Evolutionary conservation across 148 eudicot species (phyloP).

Genomic region (Silene latifolia): DNA sequence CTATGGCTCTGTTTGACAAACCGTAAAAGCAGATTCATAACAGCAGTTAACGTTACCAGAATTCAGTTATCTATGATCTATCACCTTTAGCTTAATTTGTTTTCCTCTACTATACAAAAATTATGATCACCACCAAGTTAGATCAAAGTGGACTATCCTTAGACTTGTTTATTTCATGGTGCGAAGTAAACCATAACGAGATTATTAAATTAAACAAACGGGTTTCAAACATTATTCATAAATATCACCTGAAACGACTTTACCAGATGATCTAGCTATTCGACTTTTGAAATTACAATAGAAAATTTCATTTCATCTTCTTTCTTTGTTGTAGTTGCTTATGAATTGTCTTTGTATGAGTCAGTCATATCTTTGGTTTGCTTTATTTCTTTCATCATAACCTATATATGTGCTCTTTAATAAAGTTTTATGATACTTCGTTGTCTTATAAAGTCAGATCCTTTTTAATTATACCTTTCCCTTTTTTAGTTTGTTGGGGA

Average conservation of each 20-base stretch:
- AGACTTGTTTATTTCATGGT: background rate
- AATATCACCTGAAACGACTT: background rate
- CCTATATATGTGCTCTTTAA: conserved; percentile 17
- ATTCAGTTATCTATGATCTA: too few species aligned
- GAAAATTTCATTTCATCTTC: background rate
- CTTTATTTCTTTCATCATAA: conserved; percentile 4
- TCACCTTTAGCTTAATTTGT: too few species aligned
- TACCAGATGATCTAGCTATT: background rate
- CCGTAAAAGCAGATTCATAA: too few species aligned
- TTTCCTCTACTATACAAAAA: background rate
- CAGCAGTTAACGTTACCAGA: too few species aligned
- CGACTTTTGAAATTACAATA: background rate
- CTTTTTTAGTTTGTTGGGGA: conserved; percentile 10
- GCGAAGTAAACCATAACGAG: background rate
- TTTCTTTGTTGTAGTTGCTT: background rate
- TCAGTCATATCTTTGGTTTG: conserved; percentile 16
- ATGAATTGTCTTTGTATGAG: conserved; percentile 18
- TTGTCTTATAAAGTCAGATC: conserved; percentile 21
- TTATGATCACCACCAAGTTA: background rate
- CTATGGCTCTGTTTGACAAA: too few species aligned
- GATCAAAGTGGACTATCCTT: too few species aligned
- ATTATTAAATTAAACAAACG: background rate
- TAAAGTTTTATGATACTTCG: conserved; percentile 17
- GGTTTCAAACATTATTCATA: background rate
- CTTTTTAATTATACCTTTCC: conserved; percentile 7